These are phyloP conservation scores for Calendula officinalis DNA, from an alignment of 129 eudicot genomes.

Conservation along the genomic window DNA sequence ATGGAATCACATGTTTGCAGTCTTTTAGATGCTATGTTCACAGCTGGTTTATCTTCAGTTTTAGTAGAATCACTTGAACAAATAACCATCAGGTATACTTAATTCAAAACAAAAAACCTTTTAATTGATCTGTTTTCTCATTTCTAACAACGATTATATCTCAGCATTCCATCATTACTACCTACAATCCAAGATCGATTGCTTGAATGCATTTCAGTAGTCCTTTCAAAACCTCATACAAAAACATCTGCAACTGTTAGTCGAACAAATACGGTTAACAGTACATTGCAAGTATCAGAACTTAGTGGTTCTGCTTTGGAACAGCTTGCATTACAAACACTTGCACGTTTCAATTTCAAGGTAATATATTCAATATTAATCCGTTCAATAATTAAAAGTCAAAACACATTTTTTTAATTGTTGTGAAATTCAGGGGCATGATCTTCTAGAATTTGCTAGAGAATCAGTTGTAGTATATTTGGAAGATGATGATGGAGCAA, in stretches of 20 bases:
- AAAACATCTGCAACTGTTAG: slow-evolving; percentile 48
- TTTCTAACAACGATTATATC: slow-evolving; percentile 2
- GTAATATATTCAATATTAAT: slow-evolving; percentile 27
- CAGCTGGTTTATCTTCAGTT: slow-evolving; percentile 77
- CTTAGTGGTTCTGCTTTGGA: slow-evolving; percentile 79
- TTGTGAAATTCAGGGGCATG: slow-evolving; percentile 66
- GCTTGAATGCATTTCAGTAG: slow-evolving; percentile 73
- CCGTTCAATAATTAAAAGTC: slow-evolving; percentile 8
- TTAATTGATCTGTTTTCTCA: slow-evolving; percentile 13
- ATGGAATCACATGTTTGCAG: slow-evolving; percentile 81
- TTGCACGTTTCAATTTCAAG: slow-evolving; percentile 89
- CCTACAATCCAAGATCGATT: slow-evolving; percentile 83
- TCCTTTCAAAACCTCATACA: slow-evolving; percentile 70
- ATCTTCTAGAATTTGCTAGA: slow-evolving; percentile 92
- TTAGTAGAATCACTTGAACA: slow-evolving; percentile 86
- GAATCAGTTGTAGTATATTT: slow-evolving; percentile 74
- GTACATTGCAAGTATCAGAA: slow-evolving; percentile 58
- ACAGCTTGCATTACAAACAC: slow-evolving; percentile 95
- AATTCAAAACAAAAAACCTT: slow-evolving; percentile 1
- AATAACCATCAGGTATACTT: slow-evolving; percentile 62
- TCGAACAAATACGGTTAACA: slow-evolving; percentile 44
- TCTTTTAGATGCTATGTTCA: slow-evolving; percentile 87
- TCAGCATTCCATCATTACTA: slow-evolving; percentile 88
- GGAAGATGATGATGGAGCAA: slow-evolving; percentile 93
- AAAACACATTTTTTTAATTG: slow-evolving; percentile 9